phyloP scores from a whole-genome alignment of 75 land plant species.

The Azolla pinnata region DNA sequence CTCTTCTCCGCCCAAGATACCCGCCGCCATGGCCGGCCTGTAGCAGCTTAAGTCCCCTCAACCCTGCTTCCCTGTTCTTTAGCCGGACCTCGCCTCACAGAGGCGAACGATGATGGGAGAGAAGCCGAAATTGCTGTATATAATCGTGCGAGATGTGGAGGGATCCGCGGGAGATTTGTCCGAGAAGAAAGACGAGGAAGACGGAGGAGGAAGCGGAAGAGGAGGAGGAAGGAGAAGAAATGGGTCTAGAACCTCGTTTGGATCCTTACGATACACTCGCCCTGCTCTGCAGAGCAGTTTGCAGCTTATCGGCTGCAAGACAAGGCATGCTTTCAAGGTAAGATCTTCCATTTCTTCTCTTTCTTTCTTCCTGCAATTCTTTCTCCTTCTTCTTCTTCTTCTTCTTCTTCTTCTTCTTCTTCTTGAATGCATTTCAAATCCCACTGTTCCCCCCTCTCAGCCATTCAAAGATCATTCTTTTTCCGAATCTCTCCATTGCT shows the following conservation, averaged over 20 bases:
- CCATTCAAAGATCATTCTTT: too few relatives aligned
- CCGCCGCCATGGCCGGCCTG: not conserved
- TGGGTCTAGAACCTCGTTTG: not conserved
- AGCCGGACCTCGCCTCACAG: not conserved
- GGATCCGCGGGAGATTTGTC: not conserved
- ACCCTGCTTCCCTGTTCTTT: not conserved
- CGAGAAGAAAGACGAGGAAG: not conserved
- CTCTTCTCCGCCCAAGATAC: not conserved
- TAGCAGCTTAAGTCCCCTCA: not conserved
- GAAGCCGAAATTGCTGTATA: conserved; percentile 10
- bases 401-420: too few relatives aligned
- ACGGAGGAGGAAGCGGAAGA: not conserved
- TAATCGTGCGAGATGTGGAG: conserved; percentile 7
- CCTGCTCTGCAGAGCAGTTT: conserved; percentile 23
- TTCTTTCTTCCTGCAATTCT: too few relatives aligned
- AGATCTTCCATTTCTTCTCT: too few relatives aligned
- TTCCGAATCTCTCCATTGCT: too few relatives aligned
- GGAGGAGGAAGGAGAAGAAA: not conserved
- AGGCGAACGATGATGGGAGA: conserved; percentile 1
- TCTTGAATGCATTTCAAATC: too few relatives aligned
- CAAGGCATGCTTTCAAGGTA: conserved; percentile 27
- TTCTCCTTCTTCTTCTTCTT: too few relatives aligned
- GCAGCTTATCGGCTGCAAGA: conserved; percentile 26
- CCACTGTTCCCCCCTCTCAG: too few relatives aligned
- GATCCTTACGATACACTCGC: conserved; percentile 15